phyloP scores from a whole-genome alignment of 2,329 filamentous ascomycete genomes.

The Fusarium sp. region DNA sequence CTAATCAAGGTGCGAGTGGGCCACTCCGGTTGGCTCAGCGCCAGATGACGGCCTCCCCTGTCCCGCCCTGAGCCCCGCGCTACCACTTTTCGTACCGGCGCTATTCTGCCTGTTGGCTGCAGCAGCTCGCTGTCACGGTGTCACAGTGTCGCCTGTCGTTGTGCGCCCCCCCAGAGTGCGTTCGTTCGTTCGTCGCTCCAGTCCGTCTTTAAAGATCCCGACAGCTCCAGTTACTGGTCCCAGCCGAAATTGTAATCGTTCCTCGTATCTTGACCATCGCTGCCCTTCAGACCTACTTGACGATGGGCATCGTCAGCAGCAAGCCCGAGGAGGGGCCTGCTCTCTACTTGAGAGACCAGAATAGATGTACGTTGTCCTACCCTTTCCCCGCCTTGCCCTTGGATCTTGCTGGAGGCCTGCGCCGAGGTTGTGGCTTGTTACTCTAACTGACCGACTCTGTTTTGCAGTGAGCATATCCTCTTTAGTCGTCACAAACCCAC shows the following conservation, averaged over 20 bases:
- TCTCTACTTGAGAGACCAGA: slow-evolving; percentile 91
- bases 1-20: slow-evolving; percentile 39
- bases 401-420: slow-evolving; percentile 10
- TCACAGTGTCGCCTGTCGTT: slow-evolving; percentile 41
- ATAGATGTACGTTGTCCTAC: slow-evolving; percentile 73
- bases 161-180: slow-evolving; percentile 32
- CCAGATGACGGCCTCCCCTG: slow-evolving; percentile 46
- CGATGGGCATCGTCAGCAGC: slow-evolving; percentile 93
- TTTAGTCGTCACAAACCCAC: slow-evolving; percentile 81
- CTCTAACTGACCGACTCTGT: slow-evolving; percentile 32
- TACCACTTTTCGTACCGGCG: slow-evolving; percentile 39
- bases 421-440: slow-evolving; percentile 25
- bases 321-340: slow-evolving; percentile 83
- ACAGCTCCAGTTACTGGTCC: slow-evolving; percentile 37
- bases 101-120: slow-evolving; percentile 37
- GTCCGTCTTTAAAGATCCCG: slow-evolving; percentile 41
- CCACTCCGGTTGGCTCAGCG: slow-evolving; percentile 45
- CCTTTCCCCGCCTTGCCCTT: slow-evolving; percentile 20
- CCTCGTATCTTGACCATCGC: slow-evolving; percentile 29
- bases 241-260: slow-evolving; percentile 33
- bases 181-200: slow-evolving; percentile 28
- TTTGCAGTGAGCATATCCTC: slow-evolving; percentile 84
- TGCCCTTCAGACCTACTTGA: slow-evolving; percentile 48
- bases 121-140: slow-evolving; percentile 36
- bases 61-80: slow-evolving; percentile 45